A percentile compares a stretch with the other conserved stretches of the same genome.
phyloP scores from a whole-genome alignment of 2,329 filamentous ascomycete species.

The Harringtonia aguacate region DNA sequence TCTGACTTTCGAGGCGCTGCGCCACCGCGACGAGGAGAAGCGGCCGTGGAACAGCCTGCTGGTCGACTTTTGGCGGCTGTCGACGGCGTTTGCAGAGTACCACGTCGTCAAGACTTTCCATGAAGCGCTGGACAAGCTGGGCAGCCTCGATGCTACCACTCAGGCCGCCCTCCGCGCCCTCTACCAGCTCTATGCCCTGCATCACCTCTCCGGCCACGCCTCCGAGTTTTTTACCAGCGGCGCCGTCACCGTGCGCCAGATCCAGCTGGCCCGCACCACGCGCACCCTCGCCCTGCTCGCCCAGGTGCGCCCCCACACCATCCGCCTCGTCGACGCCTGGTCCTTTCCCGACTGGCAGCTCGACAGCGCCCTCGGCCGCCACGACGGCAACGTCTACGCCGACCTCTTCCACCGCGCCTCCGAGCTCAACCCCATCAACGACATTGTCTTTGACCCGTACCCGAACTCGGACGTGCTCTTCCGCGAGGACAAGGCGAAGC shows the following conservation, averaged over 20 bases:
- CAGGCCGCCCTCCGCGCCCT: constrained; percentile 54
- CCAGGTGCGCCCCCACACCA: constrained; percentile 62
- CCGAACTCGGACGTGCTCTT: constrained; percentile 51
- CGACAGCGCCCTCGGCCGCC: constrained; percentile 58
- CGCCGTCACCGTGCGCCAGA: constrained; percentile 46
- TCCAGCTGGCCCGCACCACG: constrained; percentile 53
- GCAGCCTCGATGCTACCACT: constrained; percentile 44
- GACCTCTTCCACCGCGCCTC: constrained; percentile 65
- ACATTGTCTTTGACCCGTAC: constrained; percentile 61
- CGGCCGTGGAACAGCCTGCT: constrained; percentile 68
- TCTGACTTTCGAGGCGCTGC: constrained; percentile 65
- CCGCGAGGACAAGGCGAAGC: constrained; percentile 3
- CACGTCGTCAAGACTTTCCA: constrained; percentile 67
- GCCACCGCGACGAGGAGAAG: constrained; percentile 65
- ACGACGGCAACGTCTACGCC: constrained; percentile 67
- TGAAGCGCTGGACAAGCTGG: constrained; percentile 30
- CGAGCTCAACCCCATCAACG: constrained; percentile 63
- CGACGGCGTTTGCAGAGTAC: constrained; percentile 66
- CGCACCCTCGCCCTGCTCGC: constrained; percentile 59
- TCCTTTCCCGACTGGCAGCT: constrained; percentile 70
- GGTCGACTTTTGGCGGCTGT: constrained; percentile 68
- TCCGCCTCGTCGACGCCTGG: constrained; percentile 64
- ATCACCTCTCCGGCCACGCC: constrained; percentile 52
- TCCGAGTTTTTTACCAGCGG: constrained; percentile 31
- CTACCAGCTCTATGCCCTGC: constrained; percentile 71